phyloP scores from a whole-genome alignment of 2,329 filamentous ascomycete species.

The Nothopassalora personata region DNA sequence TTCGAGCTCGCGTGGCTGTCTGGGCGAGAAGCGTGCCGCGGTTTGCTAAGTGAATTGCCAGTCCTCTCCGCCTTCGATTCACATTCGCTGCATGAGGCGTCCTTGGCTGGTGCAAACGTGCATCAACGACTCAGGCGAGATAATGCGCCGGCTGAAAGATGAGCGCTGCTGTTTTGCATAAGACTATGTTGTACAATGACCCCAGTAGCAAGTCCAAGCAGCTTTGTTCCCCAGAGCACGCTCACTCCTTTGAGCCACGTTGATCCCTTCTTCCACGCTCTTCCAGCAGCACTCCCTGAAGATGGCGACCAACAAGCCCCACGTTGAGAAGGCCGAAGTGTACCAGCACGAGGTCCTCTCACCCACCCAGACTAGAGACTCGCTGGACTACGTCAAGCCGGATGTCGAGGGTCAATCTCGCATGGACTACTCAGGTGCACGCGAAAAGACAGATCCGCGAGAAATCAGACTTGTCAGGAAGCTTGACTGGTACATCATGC shows the following conservation, averaged over 20 bases:
- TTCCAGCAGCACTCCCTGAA: background rate
- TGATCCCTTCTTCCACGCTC: background rate
- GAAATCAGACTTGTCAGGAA: constrained; percentile 24
- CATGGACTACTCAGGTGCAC: constrained; percentile 30
- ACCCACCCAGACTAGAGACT: constrained; percentile 9
- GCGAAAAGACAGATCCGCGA: constrained; percentile 28
- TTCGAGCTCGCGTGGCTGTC: too few relatives aligned
- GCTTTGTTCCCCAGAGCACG: background rate
- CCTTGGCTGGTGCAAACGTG: background rate
- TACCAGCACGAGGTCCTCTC: constrained; percentile 11
- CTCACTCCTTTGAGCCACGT: background rate
- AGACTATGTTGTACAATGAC: constrained; percentile 9
- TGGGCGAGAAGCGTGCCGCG: too few relatives aligned
- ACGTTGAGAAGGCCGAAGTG: constrained; percentile 11
- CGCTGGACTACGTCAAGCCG: constrained; percentile 2
- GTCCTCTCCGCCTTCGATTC: too few relatives aligned
- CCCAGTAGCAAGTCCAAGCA: background rate
- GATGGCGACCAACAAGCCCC: constrained; percentile 11
- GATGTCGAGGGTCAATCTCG: constrained; percentile 3
- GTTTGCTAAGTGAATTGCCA: too few relatives aligned
- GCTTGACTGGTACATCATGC: background rate
- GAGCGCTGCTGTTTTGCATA: constrained; percentile 1
- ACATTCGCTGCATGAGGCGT: background rate
- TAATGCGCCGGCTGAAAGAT: background rate
- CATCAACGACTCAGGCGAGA: background rate